Conservation (phyloP, 2,329 filamentous ascomycete genomes). For the Lasiodiplodia theobromae region DNA sequence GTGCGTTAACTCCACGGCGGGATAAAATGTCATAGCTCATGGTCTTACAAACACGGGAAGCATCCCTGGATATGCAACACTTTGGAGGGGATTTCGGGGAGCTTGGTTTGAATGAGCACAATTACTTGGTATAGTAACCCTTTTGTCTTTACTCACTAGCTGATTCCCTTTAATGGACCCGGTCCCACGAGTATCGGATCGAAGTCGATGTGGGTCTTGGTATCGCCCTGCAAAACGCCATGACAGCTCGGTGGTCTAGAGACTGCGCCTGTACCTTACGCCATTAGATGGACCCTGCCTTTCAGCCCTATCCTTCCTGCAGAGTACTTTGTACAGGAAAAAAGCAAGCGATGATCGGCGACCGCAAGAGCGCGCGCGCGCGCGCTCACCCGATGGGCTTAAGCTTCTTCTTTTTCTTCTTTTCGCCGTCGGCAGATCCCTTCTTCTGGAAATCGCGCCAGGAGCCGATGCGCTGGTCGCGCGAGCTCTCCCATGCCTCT, state of each 20-base stretch:
- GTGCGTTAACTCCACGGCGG: not conserved
- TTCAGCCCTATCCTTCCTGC: constrained; percentile 8
- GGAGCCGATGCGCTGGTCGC: constrained; percentile 89
- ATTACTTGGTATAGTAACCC: constrained; percentile 13
- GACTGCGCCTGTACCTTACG: constrained; percentile 18
- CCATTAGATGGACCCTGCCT: constrained; percentile 7
- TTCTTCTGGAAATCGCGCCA: constrained; percentile 84
- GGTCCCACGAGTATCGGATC: not conserved
- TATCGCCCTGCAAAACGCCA: constrained; percentile 23
- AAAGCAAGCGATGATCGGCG: not conserved
- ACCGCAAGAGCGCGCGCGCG: not conserved
- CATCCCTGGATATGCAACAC: constrained; percentile 14
- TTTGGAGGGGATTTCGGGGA: constrained; percentile 14
- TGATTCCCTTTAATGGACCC: not conserved
- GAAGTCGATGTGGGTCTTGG: not conserved
- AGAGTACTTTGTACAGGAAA: not conserved
- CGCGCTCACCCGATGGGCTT: constrained; percentile 58
- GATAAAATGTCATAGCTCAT: not conserved
- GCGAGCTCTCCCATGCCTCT: constrained; percentile 91
- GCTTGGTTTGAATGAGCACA: constrained; percentile 27
- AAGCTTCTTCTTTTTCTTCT: constrained; percentile 62
- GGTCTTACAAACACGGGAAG: constrained; percentile 9
- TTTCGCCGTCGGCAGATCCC: constrained; percentile 43
- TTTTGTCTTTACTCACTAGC: constrained; percentile 28
- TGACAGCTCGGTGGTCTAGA: constrained; percentile 7